These are phyloP conservation scores for Leishmania lainsoni DNA, from an alignment of 208 protist species.

Conservation along the genomic window DNA sequence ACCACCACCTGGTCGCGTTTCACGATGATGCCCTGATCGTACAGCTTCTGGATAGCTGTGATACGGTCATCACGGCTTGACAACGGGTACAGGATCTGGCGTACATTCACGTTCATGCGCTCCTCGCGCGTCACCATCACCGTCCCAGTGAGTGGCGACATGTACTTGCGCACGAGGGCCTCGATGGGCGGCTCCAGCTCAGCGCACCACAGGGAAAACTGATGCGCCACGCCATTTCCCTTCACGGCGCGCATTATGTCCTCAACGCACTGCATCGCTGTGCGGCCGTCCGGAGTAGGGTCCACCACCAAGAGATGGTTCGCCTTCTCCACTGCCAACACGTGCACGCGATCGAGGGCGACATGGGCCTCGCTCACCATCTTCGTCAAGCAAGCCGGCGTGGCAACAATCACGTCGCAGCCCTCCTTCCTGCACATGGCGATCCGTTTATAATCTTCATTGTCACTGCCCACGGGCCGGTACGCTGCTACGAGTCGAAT, in stretches of 20 bases:
- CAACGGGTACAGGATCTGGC: constrained; percentile 62
- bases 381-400: constrained; percentile 71
- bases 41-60: constrained; percentile 54
- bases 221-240: constrained; percentile 57
- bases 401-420: constrained; percentile 93
- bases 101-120: constrained; percentile 57
- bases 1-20: constrained; percentile 81
- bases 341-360: constrained; percentile 69
- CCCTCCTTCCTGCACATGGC: constrained; percentile 64
- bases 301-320: constrained; percentile 95
- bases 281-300: constrained; percentile 22
- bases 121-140: constrained; percentile 73
- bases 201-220: constrained; percentile 95
- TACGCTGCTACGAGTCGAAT: constrained; percentile 55
- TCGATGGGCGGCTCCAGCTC: constrained; percentile 60
- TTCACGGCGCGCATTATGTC: constrained; percentile 81
- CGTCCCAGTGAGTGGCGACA: constrained; percentile 66
- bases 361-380: constrained; percentile 55
- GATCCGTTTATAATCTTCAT: constrained; percentile 83
- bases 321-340: constrained; percentile 95
- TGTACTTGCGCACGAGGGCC: constrained; percentile 67
- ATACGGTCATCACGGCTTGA: constrained; percentile 50
- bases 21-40: constrained; percentile 63
- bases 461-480: not conserved
- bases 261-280: constrained; percentile 63